Evolutionary conservation across 495 filamentous ascomycete species (phyloP).

Genomic region (Astrocystis sublimbata): DNA sequence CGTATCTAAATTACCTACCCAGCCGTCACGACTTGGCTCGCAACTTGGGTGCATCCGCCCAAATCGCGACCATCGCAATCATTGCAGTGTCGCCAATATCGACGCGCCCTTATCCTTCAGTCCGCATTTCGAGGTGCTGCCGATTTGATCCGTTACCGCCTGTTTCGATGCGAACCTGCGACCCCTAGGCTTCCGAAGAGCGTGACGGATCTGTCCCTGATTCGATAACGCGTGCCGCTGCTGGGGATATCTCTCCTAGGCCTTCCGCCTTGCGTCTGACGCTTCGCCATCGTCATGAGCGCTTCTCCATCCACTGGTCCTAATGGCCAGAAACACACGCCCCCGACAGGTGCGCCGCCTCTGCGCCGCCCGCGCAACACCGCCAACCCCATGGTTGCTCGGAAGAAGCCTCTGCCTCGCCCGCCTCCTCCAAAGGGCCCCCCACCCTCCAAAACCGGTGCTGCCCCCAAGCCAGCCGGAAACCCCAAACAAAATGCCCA

Average conservation of each 20-base stretch:
- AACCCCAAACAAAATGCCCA: slow-evolving; percentile 13
- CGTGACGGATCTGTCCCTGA: background rate
- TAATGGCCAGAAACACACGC: slow-evolving; percentile 47
- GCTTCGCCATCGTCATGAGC: slow-evolving; percentile 51
- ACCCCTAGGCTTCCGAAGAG: background rate
- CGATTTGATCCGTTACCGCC: background rate
- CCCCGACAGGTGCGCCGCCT: slow-evolving; percentile 33
- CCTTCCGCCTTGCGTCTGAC: background rate
- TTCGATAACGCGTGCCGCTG: background rate
- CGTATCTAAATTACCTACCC: background rate
- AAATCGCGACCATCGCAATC: background rate
- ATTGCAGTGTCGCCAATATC: background rate
- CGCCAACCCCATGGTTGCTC: slow-evolving; percentile 68
- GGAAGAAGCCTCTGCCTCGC: slow-evolving; percentile 51
- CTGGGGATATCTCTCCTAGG: too few species aligned
- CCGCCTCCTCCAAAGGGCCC: slow-evolving; percentile 31
- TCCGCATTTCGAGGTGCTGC: background rate
- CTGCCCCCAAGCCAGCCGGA: slow-evolving; percentile 6
- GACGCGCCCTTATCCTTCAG: background rate
- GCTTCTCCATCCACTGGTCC: slow-evolving; percentile 53
- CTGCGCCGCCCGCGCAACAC: slow-evolving; percentile 48
- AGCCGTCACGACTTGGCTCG: background rate
- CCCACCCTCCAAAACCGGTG: slow-evolving; percentile 9
- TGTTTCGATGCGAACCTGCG: slow-evolving; percentile 9
- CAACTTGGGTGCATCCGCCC: background rate